Evolutionary conservation across 345 rosid genomes (phyloP).

Genomic region (Eucalyptus cloeziana): DNA sequence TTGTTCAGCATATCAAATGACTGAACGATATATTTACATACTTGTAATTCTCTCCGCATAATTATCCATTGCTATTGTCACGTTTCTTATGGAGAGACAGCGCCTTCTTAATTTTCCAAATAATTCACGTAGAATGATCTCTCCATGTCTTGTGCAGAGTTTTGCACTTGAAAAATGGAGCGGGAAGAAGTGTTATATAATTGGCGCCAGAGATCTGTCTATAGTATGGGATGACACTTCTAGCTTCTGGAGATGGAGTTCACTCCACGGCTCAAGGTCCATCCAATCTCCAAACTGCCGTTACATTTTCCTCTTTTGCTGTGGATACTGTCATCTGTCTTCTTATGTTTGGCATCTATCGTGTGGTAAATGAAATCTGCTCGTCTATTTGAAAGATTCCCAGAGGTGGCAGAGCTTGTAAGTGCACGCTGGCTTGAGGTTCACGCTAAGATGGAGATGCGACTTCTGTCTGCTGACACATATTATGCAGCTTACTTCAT

Average conservation of each 20-base stretch:
- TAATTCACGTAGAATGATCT: not conserved
- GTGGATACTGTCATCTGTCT: not conserved
- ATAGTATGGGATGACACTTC: slow-evolving; percentile 20
- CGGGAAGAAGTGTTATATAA: slow-evolving; percentile 23
- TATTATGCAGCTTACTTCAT: slow-evolving; percentile 35
- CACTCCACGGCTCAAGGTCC: slow-evolving; percentile 6
- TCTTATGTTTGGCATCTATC: not conserved
- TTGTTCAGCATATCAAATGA: not conserved
- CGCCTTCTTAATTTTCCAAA: not conserved
- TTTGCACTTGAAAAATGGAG: slow-evolving; percentile 15
- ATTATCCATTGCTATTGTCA: not conserved
- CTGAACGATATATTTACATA: not conserved
- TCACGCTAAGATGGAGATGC: slow-evolving; percentile 18
- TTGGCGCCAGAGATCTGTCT: slow-evolving; percentile 10
- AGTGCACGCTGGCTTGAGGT: slow-evolving; percentile 44
- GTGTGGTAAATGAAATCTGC: not conserved
- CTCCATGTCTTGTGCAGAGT: not conserved
- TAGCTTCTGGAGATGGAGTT: slow-evolving; percentile 9
- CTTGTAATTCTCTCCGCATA: not conserved
- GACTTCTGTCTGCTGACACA: slow-evolving; percentile 25
- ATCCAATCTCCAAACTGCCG: not conserved
- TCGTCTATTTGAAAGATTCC: slow-evolving; percentile 3
- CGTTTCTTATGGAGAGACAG: not conserved
- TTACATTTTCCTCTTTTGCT: not conserved
- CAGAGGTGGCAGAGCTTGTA: slow-evolving; percentile 35